Percentiles rank a stretch among this genome's conserved stretches.
phyloP scores from a whole-genome alignment of 179 eudicot species.

The Gypsophila paniculata region DNA sequence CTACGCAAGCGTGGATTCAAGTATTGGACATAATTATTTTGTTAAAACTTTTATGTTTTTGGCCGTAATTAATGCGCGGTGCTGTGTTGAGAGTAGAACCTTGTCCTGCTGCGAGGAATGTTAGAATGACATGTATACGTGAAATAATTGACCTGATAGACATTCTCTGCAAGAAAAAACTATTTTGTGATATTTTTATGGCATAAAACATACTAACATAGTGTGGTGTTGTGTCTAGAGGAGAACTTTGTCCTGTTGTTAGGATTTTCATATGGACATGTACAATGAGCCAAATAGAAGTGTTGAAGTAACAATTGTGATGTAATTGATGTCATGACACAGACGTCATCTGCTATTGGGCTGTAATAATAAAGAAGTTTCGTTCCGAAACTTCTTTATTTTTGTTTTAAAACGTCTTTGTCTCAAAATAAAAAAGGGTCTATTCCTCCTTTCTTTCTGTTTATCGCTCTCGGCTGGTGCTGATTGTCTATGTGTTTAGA shows the following conservation, averaged over 20 bases:
- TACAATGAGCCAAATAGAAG: not conserved
- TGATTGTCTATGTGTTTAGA: not conserved
- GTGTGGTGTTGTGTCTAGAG: not conserved
- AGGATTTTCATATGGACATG: not conserved
- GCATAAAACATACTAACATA: too few species aligned
- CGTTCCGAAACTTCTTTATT: not conserved
- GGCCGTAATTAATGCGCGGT: not conserved
- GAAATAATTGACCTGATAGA: too few species aligned
- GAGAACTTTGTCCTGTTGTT: too few species aligned
- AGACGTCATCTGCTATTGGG: not conserved
- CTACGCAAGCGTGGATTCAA: too few species aligned
- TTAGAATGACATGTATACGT: too few species aligned
- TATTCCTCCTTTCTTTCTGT: not conserved
- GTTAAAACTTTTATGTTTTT: not conserved
- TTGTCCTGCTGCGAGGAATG: too few species aligned
- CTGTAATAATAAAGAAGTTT: not conserved
- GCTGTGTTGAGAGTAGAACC: too few species aligned
- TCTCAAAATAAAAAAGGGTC: not conserved
- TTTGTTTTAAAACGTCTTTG: not conserved
- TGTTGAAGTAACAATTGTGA: not conserved
- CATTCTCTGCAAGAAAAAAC: too few species aligned
- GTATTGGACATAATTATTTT: too few species aligned
- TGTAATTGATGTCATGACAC: not conserved
- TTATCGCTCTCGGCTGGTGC: not conserved
- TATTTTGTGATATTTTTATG: too few species aligned